phyloP scores from a whole-genome alignment of 148 eudicot species.

The Diospyros lotus region DNA sequence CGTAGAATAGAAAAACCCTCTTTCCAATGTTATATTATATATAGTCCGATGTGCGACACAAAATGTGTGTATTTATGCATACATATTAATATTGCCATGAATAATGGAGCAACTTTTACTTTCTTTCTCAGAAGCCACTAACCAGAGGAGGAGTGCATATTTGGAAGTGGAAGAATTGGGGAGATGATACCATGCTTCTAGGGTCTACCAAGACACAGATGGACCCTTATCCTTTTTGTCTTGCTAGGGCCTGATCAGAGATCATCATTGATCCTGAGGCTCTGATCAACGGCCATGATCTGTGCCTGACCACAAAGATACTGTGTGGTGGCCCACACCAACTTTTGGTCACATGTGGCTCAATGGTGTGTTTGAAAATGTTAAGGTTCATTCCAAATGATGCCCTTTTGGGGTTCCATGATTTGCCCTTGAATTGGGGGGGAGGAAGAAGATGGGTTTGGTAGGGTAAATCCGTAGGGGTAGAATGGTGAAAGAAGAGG shows the following conservation, averaged over 20 bases:
- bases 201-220: conserved; percentile 13
- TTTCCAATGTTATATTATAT: not conserved
- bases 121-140: not conserved
- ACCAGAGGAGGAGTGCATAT: conserved; percentile 16
- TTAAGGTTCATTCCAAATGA: conserved; percentile 1
- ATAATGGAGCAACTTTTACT: conserved; percentile 16
- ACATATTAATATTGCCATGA: conserved; percentile 11
- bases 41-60: not conserved
- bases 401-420: not conserved
- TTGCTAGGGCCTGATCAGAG: too few relatives aligned
- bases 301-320: not conserved
- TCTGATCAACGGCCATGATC: not conserved
- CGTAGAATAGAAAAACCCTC: conserved; percentile 11
- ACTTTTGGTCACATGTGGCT: not conserved
- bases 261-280: not conserved
- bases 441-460: not conserved
- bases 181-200: conserved; percentile 7
- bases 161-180: conserved; percentile 18
- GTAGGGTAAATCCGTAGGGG: not conserved
- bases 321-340: not conserved
- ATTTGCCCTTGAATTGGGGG: not conserved
- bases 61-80: not conserved
- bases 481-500: not conserved
- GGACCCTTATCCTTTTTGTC: not conserved
- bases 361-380: not conserved